These are phyloP conservation scores for Trichoderma endophyticum DNA, from an alignment of 2,329 filamentous ascomycete genomes.

Conservation along the genomic window DNA sequence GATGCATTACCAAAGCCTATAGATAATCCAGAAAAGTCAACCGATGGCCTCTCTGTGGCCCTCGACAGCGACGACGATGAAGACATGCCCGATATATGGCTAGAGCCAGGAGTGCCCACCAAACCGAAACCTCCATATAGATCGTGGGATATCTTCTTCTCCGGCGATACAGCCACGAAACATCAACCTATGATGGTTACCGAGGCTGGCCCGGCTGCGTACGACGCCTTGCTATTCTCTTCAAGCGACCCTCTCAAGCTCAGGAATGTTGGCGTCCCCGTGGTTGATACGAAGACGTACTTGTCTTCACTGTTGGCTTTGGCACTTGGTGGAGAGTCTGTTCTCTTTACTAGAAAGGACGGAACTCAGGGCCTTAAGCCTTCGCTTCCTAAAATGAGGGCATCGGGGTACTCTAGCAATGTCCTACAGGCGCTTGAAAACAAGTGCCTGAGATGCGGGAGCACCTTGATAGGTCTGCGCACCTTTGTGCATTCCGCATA, in stretches of 20 bases:
- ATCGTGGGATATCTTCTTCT: slow-evolving; percentile 69
- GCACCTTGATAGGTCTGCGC: slow-evolving; percentile 44
- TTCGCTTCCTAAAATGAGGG: slow-evolving; percentile 44
- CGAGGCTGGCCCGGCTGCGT: slow-evolving; percentile 63
- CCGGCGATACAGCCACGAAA: slow-evolving; percentile 30
- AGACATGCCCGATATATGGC: slow-evolving; percentile 43
- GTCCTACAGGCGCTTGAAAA: slow-evolving; percentile 46
- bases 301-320: slow-evolving; percentile 60
- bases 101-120: slow-evolving; percentile 35
- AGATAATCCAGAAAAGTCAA: not conserved
- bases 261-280: slow-evolving; percentile 37
- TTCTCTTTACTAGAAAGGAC: slow-evolving; percentile 63
- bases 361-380: slow-evolving; percentile 52
- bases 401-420: slow-evolving; percentile 55
- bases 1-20: not conserved
- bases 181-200: slow-evolving; percentile 57
- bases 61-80: slow-evolving; percentile 13
- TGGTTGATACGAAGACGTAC: slow-evolving; percentile 50
- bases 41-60: not conserved
- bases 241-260: slow-evolving; percentile 39
- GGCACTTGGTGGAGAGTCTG: slow-evolving; percentile 67
- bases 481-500: slow-evolving; percentile 48
- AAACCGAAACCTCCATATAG: slow-evolving; percentile 45
- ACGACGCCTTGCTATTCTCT: slow-evolving; percentile 59
- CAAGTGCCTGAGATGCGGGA: slow-evolving; percentile 47